phyloP scores from a whole-genome alignment of 768 basidiomycete species.

The Trametes coccinea region DNA sequence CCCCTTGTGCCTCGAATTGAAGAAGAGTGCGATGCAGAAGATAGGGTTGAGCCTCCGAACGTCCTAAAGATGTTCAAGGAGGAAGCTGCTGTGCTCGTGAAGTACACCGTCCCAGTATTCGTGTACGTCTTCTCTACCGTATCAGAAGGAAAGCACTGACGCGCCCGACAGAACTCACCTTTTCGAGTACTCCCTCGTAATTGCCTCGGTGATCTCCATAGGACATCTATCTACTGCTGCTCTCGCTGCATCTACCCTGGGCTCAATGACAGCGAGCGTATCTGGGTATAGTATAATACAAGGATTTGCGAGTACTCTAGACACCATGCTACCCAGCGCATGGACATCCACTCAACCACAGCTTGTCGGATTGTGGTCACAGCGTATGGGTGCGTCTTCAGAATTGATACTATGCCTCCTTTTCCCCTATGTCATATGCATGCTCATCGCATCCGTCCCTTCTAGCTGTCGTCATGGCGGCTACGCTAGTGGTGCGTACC shows the following conservation, averaged over 20 bases:
- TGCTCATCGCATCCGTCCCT: not conserved
- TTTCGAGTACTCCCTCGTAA: constrained; percentile 83
- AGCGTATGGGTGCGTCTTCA: constrained; percentile 69
- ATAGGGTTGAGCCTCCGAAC: constrained; percentile 32
- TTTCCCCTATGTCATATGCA: not conserved
- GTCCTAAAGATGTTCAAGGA: constrained; percentile 48
- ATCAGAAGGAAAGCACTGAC: not conserved
- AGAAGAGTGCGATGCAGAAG: constrained; percentile 45
- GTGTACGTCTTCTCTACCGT: constrained; percentile 45
- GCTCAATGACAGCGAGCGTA: constrained; percentile 50
- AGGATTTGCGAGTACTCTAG: constrained; percentile 82
- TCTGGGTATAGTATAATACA: constrained; percentile 80
- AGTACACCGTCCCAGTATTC: constrained; percentile 72
- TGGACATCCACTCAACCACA: constrained; percentile 89
- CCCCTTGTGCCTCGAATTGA: constrained; percentile 59
- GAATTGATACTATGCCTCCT: not conserved
- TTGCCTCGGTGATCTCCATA: constrained; percentile 82
- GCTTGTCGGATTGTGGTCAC: constrained; percentile 87
- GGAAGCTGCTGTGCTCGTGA: constrained; percentile 57
- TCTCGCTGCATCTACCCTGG: constrained; percentile 68
- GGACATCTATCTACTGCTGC: constrained; percentile 91
- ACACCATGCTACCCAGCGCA: constrained; percentile 91
- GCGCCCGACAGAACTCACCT: constrained; percentile 60
- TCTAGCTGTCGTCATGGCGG: constrained; percentile 61
- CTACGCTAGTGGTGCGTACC: constrained; percentile 56